Conservation (phyloP, 2,329 filamentous ascomycete species). For the Pezicula radicicola region DNA sequence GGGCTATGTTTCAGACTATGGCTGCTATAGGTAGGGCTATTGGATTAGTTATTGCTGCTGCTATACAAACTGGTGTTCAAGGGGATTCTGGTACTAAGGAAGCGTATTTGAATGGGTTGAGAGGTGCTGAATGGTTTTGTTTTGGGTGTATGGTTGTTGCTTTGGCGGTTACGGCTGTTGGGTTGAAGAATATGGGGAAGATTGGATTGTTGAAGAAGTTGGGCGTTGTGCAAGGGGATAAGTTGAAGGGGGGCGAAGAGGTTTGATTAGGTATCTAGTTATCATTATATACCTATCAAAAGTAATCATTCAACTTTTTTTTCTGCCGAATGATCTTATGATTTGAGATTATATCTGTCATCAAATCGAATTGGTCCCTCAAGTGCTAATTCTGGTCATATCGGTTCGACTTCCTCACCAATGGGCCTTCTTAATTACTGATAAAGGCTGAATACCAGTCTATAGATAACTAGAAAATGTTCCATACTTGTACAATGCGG, state of each 20-base stretch:
- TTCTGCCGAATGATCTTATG: no score
- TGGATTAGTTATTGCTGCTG: constrained; percentile 62
- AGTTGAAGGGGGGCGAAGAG: not conserved
- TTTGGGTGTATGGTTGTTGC: constrained; percentile 13
- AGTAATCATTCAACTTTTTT: no score
- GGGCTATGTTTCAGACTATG: constrained; percentile 64
- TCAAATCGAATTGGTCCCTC: no score
- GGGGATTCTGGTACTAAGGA: constrained; percentile 37
- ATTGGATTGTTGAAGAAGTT: constrained; percentile 24
- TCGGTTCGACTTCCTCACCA: no score
- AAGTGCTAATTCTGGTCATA: no score
- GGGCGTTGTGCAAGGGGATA: constrained; percentile 15
- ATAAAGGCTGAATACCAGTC: no score
- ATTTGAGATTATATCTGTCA: no score
- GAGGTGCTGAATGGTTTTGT: constrained; percentile 21
- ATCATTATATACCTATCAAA: no score
- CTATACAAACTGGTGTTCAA: constrained; percentile 61
- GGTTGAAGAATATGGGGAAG: constrained; percentile 23
- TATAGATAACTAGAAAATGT: no score
- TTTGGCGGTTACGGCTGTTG: constrained; percentile 11
- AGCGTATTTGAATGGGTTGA: constrained; percentile 15
- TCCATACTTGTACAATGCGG: no score
- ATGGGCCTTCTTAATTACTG: no score
- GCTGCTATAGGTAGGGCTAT: constrained; percentile 64
- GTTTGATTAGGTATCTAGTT: not conserved